Conservation (phyloP, 768 basidiomycete species). For the Agrocybe pediades region DNA sequence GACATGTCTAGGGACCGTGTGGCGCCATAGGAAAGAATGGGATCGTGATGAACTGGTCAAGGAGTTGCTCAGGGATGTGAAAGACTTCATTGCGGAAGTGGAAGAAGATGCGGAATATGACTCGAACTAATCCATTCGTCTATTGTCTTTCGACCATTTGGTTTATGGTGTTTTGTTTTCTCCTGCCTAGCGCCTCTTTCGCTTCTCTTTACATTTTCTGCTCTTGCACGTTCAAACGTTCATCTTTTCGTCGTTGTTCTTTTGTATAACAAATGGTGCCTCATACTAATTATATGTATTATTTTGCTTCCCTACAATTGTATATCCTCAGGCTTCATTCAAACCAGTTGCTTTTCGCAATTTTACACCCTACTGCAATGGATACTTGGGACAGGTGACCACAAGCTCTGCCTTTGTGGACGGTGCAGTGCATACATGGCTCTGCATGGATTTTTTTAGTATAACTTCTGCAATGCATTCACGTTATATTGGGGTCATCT, state of each 20-base stretch:
- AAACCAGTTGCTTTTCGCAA: background rate
- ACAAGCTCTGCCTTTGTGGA: no score
- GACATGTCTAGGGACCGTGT: constrained; percentile 75
- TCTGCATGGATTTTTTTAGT: no score
- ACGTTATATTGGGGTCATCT: no score
- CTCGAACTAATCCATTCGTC: background rate
- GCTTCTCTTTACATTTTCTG: background rate
- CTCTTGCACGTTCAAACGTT: no score
- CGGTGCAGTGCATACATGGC: no score
- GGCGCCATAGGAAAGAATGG: constrained; percentile 84
- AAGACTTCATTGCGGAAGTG: constrained; percentile 72
- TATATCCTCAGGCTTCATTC: background rate
- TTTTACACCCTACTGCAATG: background rate
- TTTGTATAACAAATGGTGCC: background rate
- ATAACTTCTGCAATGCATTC: no score
- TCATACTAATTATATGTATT: background rate
- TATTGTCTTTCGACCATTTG: background rate
- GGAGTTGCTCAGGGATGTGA: constrained; percentile 58
- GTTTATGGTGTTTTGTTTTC: background rate
- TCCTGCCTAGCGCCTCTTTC: background rate
- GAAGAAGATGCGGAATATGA: constrained; percentile 19
- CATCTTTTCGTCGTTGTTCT: background rate
- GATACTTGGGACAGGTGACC: no score
- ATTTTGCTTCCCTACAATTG: background rate
- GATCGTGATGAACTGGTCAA: constrained; percentile 66